Evolutionary conservation across 31 red algal genomes (phyloP).

Genomic region (Bonnemaisonia californica): DNA sequence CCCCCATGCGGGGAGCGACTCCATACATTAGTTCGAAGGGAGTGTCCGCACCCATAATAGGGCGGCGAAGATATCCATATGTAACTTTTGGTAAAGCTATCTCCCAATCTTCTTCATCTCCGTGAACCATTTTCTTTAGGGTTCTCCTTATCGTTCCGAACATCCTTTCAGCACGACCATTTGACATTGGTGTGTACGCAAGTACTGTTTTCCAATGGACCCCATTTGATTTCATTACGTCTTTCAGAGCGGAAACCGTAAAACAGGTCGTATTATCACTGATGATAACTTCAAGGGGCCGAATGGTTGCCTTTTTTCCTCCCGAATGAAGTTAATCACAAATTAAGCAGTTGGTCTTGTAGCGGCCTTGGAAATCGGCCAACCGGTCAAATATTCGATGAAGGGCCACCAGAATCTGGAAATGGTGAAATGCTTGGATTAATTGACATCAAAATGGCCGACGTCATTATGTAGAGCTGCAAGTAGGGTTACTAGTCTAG

Average conservation of each 20-base stretch:
- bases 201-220: too few relatives aligned
- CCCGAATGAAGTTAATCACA: neutral
- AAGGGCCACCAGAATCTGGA: constrained; percentile 36
- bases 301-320: constrained; percentile 2
- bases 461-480: too few relatives aligned
- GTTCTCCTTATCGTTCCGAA: neutral
- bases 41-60: too few relatives aligned
- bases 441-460: constrained; percentile 13
- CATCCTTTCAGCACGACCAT: constrained; percentile 15
- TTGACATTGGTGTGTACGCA: constrained; percentile 15
- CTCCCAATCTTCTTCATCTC: too few relatives aligned
- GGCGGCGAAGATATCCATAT: too few relatives aligned
- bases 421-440: constrained; percentile 1
- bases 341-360: neutral
- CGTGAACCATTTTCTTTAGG: too few relatives aligned
- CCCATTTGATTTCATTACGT: neutral
- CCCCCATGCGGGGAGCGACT: too few relatives aligned
- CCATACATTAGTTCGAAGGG: too few relatives aligned
- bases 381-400: constrained; percentile 16
- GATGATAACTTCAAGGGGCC: neutral
- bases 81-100: too few relatives aligned
- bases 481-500: neutral
- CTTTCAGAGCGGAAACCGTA: neutral
- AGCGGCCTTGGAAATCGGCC: neutral
- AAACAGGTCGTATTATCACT: too few relatives aligned